Conservation (phyloP, 257 asterid species). For the Solanum tarapatanum region DNA sequence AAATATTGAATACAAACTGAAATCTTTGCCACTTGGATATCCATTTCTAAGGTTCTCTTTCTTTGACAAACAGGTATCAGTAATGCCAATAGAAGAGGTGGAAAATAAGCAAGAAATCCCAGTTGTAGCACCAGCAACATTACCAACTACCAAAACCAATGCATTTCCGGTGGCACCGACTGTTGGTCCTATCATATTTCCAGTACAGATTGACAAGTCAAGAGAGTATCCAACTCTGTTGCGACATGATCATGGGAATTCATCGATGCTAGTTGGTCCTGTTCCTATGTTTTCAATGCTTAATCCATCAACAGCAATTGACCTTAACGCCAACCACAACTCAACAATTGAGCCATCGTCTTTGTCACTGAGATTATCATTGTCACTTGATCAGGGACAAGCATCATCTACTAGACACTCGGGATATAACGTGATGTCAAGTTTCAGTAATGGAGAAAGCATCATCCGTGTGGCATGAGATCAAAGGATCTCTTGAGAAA, state of each 20-base stretch:
- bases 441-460: slow-evolving; percentile 40
- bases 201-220: slow-evolving; percentile 39
- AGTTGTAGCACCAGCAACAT: slow-evolving; percentile 7
- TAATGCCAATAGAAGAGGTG: slow-evolving; percentile 37
- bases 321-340: slow-evolving; percentile 32
- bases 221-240: slow-evolving; percentile 4
- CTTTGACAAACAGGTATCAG: slow-evolving; percentile 39
- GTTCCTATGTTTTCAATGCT: slow-evolving; percentile 20
- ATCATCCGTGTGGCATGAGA: slow-evolving; percentile 39
- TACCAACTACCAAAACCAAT: slow-evolving; percentile 12
- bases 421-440: slow-evolving; percentile 15
- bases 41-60: background rate
- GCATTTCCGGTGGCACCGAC: slow-evolving; percentile 38
- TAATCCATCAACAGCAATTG: slow-evolving; percentile 18
- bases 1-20: background rate
- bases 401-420: slow-evolving; percentile 24
- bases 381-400: slow-evolving; percentile 43
- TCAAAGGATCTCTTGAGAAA: background rate
- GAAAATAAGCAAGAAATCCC: slow-evolving; percentile 21
- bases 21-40: background rate
- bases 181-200: slow-evolving; percentile 28
- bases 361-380: slow-evolving; percentile 51
- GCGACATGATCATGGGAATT: slow-evolving; percentile 13
- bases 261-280: slow-evolving; percentile 22
- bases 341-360: slow-evolving; percentile 25